phyloP scores from a whole-genome alignment of 495 filamentous ascomycete genomes.

The Tuber indicum region DNA sequence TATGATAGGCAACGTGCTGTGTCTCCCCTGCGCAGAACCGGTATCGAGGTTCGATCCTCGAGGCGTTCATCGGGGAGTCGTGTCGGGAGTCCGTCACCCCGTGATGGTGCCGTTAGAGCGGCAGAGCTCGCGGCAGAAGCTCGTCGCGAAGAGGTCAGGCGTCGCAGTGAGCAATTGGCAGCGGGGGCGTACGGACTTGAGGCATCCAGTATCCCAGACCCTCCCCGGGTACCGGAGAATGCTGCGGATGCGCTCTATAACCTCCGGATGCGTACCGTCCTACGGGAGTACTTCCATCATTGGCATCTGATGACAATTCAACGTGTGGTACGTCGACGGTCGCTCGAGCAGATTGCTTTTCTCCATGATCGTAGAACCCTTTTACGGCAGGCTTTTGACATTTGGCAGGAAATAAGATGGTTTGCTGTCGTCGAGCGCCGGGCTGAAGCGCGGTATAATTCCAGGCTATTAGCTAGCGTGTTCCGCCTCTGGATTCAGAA shows the following conservation, averaged over 20 bases:
- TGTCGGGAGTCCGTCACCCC: slow-evolving; percentile 20
- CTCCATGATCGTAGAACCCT: slow-evolving; percentile 13
- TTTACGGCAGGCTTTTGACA: slow-evolving; percentile 23
- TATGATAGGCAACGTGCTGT: background rate
- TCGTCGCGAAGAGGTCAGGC: slow-evolving; percentile 28
- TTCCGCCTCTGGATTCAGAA: slow-evolving; percentile 35
- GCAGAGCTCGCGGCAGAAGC: slow-evolving; percentile 29
- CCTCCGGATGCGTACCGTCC: slow-evolving; percentile 24
- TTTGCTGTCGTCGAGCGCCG: slow-evolving; percentile 30
- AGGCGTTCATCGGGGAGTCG: background rate
- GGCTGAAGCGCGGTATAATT: slow-evolving; percentile 30
- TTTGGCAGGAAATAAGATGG: slow-evolving; percentile 37
- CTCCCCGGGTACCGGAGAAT: slow-evolving; percentile 24
- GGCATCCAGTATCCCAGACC: slow-evolving; percentile 9
- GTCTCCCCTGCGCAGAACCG: background rate
- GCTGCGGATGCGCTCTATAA: slow-evolving; percentile 31
- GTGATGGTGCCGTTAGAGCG: slow-evolving; percentile 27
- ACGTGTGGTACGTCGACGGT: slow-evolving; percentile 29
- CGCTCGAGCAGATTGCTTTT: slow-evolving; percentile 17
- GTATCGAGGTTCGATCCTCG: slow-evolving; percentile 10
- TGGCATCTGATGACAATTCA: slow-evolving; percentile 36
- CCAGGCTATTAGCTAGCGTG: slow-evolving; percentile 21
- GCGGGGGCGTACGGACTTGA: slow-evolving; percentile 10
- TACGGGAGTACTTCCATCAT: slow-evolving; percentile 26
- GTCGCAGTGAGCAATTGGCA: slow-evolving; percentile 16